phyloP scores from a whole-genome alignment of 225 moss, liverwort and hornwort species.

The Physcomitrium patens region DNA sequence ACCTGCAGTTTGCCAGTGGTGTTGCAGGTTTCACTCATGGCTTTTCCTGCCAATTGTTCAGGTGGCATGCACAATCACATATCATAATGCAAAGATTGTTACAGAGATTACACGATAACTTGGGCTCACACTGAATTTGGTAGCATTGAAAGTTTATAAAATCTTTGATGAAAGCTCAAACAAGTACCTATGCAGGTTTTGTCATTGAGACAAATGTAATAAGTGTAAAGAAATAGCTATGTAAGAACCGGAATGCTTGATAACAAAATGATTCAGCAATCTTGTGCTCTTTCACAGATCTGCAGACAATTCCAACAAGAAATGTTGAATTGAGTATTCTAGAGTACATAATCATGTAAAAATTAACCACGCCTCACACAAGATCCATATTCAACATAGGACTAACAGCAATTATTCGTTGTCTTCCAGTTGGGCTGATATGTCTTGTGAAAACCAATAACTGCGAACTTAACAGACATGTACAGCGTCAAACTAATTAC shows the following conservation, averaged over 20 bases:
- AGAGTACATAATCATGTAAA: conserved; percentile 16
- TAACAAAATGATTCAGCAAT: not conserved
- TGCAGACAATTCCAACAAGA: not conserved
- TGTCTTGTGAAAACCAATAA: not conserved
- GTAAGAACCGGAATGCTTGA: not conserved
- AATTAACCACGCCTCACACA: not conserved
- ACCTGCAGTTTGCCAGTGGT: too few species aligned
- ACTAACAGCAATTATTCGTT: conserved; percentile 14
- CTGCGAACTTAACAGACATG: conserved; percentile 18
- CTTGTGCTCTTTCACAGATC: not conserved
- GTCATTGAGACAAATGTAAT: too few species aligned
- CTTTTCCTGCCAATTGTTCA: too few species aligned
- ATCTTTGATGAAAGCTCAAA: too few species aligned
- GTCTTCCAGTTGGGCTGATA: not conserved
- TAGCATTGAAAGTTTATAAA: too few species aligned
- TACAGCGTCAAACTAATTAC: conserved; percentile 14
- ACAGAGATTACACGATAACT: too few species aligned
- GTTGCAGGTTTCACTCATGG: too few species aligned
- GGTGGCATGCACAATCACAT: too few species aligned
- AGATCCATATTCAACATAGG: not conserved
- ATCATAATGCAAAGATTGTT: too few species aligned
- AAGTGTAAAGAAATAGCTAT: too few species aligned
- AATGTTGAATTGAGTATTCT: conserved; percentile 11
- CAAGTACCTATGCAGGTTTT: too few species aligned
- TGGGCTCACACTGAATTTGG: too few species aligned